Percentiles rank a stretch among this genome's conserved stretches.
phyloP scores from a whole-genome alignment of 1,284 basidiomycete species.

The Apiotrichum sp. region DNA sequence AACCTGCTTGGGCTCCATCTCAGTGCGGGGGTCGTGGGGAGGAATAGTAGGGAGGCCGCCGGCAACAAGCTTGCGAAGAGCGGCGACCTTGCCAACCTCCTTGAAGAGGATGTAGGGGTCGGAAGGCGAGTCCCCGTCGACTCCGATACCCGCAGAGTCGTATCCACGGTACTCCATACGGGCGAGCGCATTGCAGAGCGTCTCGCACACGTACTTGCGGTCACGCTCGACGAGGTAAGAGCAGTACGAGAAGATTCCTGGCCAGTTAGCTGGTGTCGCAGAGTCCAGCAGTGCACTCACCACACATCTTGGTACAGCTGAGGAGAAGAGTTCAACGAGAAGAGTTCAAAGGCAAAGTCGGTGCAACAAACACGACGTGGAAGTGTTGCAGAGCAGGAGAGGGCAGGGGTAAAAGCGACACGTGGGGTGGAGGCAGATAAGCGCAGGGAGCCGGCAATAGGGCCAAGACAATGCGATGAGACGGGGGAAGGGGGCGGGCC shows the following conservation, averaged over 20 bases:
- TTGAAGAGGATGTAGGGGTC: slow-evolving; percentile 74
- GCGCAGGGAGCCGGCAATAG: too few species aligned
- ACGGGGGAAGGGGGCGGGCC: too few species aligned
- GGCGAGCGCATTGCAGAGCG: slow-evolving; percentile 84
- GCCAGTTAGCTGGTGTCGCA: not conserved
- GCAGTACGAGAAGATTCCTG: slow-evolving; percentile 91
- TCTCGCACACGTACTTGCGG: slow-evolving; percentile 86
- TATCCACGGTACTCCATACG: slow-evolving; percentile 98
- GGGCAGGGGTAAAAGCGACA: not conserved
- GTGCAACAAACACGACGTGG: not conserved
- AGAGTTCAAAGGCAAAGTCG: not conserved
- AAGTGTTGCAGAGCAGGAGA: not conserved
- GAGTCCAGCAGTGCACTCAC: slow-evolving; percentile 1
- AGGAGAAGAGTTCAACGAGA: not conserved
- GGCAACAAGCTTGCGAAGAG: slow-evolving; percentile 85
- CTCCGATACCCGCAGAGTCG: slow-evolving; percentile 85
- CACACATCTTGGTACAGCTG: slow-evolving; percentile 16
- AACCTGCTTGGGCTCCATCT: slow-evolving; percentile 45
- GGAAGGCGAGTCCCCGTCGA: slow-evolving; percentile 84
- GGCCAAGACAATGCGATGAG: too few species aligned
- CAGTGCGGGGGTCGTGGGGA: slow-evolving; percentile 12
- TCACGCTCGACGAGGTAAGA: slow-evolving; percentile 90
- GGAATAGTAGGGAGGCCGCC: slow-evolving; percentile 50
- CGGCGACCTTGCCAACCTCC: slow-evolving; percentile 96
- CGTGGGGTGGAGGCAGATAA: not conserved